Evolutionary conservation across 2,329 filamentous ascomycete genomes (phyloP), one percentile per base, ranked within the genome.

Genomic region (Fusarium hostae): DNA sequence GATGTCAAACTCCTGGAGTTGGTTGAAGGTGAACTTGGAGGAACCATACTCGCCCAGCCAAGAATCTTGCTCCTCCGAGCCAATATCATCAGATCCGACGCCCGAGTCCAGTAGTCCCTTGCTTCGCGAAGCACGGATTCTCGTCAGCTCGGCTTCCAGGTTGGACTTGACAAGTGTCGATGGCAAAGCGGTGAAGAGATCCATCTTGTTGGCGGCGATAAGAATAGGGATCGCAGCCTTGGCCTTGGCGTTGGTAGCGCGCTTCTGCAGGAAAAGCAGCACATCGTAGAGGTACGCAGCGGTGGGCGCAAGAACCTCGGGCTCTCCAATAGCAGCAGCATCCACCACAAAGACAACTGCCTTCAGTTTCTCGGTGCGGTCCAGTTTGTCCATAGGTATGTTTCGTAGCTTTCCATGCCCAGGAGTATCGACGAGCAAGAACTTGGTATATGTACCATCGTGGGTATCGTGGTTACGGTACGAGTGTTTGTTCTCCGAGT

Each of bases 331-430:
- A 5, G 89, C 88, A 7, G 92, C 91, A 15, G 95, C 92, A 81
- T 99, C 96, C n/a, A 97, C 89, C 70, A 98, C 84, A 80, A 95
- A 99, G 56, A 98, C 87, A 57, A 98, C 85, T 22, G 92, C 95
- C 43, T 88, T 88, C 51, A 95, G 83, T 71, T 88, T 87, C 56
- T 82, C 78, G 35, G 77, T 77, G 66, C 72, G 78, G 63, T 73
- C 78, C 30, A 91, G 82, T 58, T 82, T 84, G 44, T 85, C 81
- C 64, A 92, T 85, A 6, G 92, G 90, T 72, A 89, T 85, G 75
- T 90, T 88, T 67, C 96, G 93, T 65, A 99, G 89, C 83, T 99
- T 99, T 76, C 94, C 94, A 84, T 99, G 96, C 41, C 96, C 96
- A 0, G 96, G 96, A 2, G 95, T 98, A 83, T 99, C 96, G 78